Evolutionary conservation across 2,329 filamentous ascomycete species (phyloP).

Genomic region (Colletotrichum somersetense): DNA sequence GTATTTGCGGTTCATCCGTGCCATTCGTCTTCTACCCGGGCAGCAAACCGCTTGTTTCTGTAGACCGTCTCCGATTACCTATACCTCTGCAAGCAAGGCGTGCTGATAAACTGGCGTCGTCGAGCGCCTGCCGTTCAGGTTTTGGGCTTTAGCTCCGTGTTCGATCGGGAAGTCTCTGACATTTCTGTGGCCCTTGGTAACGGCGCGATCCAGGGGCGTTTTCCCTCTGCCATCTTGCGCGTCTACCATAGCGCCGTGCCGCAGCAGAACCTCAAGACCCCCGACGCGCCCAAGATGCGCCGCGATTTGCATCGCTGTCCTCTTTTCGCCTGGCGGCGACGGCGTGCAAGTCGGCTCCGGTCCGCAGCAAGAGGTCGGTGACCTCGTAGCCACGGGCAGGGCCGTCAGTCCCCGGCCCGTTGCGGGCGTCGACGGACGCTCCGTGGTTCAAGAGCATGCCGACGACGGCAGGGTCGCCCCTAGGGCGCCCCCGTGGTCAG

Average conservation of each 20-base stretch:
- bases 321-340: background rate
- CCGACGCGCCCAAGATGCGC: background rate
- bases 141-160: background rate
- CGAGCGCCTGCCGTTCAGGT: background rate
- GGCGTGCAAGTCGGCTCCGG: background rate
- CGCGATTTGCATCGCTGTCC: background rate
- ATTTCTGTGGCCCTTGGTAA: background rate
- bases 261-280: background rate
- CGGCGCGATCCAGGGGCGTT: background rate
- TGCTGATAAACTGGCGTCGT: too few relatives aligned
- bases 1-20: too few relatives aligned
- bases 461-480: too few relatives aligned
- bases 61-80: background rate
- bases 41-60: constrained; percentile 2
- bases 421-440: too few relatives aligned
- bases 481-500: too few relatives aligned
- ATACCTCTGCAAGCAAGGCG: too few relatives aligned
- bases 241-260: background rate
- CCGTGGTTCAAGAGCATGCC: too few relatives aligned
- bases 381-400: background rate
- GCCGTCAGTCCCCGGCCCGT: background rate
- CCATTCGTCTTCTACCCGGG: background rate
- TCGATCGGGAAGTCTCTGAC: background rate
- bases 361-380: background rate
- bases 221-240: background rate